Conservation (phyloP, 2,329 filamentous ascomycete genomes). For the Arachnomyces sp. region DNA sequence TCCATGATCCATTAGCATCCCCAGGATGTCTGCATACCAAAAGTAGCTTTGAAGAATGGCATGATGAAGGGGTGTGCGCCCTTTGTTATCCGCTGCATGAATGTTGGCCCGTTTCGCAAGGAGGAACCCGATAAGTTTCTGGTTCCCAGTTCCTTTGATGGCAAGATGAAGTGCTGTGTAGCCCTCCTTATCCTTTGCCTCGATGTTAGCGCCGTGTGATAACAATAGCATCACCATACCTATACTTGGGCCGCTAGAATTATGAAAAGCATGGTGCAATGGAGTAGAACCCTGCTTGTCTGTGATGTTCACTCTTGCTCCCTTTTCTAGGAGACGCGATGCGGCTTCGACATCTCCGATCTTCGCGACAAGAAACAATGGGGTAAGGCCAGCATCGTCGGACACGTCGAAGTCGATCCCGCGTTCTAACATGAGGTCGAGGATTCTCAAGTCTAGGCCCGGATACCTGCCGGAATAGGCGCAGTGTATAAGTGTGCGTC, state of each 20-base stretch:
- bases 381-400: constrained; percentile 11
- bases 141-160: no score
- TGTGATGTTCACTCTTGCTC: background rate
- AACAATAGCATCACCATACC: background rate
- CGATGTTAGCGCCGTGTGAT: background rate
- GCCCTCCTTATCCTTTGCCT: constrained; percentile 6
- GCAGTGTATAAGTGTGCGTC: constrained; percentile 14
- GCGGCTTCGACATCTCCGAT: background rate
- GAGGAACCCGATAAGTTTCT: no score
- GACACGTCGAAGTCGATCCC: constrained; percentile 13
- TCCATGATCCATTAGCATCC: no score
- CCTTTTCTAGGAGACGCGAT: background rate
- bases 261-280: constrained; percentile 1
- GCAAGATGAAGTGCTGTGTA: constrained; percentile 17
- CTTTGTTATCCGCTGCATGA: no score
- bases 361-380: background rate
- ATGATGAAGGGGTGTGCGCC: no score
- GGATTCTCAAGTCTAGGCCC: no score
- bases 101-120: no score
- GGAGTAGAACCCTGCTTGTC: background rate
- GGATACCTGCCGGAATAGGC: constrained; percentile 11
- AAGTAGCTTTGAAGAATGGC: no score
- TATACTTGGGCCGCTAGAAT: background rate
- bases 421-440: constrained; percentile 12
- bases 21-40: no score